phyloP scores from a whole-genome alignment of 495 filamentous ascomycete species.

The Ascodesmis nigricans region DNA sequence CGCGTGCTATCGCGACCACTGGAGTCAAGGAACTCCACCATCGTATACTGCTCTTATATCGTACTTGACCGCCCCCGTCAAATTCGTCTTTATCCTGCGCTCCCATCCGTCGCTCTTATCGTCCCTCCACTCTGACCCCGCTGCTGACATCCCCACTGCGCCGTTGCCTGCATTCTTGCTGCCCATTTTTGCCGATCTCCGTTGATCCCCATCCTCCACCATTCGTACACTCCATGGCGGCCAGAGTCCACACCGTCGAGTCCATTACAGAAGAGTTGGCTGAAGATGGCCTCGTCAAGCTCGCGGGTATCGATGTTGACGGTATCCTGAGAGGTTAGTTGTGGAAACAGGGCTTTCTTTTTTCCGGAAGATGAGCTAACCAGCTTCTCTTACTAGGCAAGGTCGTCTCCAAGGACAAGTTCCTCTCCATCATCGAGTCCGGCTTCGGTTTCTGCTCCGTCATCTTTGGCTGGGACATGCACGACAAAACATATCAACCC shows the following conservation, averaged over 20 bases:
- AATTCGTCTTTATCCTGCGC: too few relatives aligned
- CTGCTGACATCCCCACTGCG: too few relatives aligned
- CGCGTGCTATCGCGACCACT: too few relatives aligned
- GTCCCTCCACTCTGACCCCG: too few relatives aligned
- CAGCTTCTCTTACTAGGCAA: constrained; percentile 31
- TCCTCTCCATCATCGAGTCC: constrained; percentile 55
- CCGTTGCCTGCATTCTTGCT: too few relatives aligned
- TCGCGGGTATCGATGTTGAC: constrained; percentile 82
- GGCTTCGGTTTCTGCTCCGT: constrained; percentile 97
- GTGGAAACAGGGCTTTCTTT: background rate
- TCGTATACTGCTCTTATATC: too few relatives aligned
- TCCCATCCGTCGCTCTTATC: too few relatives aligned
- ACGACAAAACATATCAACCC: constrained; percentile 66
- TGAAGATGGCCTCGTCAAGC: constrained; percentile 67
- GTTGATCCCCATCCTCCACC: background rate
- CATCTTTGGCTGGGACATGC: constrained; percentile 97
- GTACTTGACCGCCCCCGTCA: too few relatives aligned
- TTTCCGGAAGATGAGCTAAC: background rate
- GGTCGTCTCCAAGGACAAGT: constrained; percentile 89
- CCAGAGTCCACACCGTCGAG: constrained; percentile 28
- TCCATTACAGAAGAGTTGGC: constrained; percentile 41
- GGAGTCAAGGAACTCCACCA: too few relatives aligned
- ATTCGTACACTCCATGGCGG: constrained; percentile 4
- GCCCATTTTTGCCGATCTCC: too few relatives aligned
- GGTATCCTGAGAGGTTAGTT: constrained; percentile 47